Percentiles rank a stretch among this genome's conserved stretches.
phyloP scores from a whole-genome alignment of 495 filamentous ascomycete genomes.

The Penicillium malachiteum region DNA sequence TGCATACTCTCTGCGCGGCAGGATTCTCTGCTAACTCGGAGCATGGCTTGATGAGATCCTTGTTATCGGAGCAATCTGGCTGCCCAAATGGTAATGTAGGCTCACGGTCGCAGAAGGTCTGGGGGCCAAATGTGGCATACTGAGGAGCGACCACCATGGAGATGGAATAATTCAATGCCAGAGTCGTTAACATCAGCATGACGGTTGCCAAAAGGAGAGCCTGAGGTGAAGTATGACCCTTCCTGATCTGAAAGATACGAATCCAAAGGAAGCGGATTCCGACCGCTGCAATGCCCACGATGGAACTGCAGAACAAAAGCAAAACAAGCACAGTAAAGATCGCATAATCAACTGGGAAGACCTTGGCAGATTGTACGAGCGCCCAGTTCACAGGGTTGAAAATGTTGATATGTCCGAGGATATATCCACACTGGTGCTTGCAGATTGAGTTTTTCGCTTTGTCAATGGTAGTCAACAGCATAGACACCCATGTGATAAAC shows the following conservation, averaged over 20 bases:
- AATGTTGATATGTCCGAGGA: conserved; percentile 85
- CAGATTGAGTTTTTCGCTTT: conserved; percentile 94
- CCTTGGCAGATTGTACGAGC: conserved; percentile 74
- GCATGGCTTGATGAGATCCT: conserved; percentile 73
- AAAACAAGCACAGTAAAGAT: conserved; percentile 80
- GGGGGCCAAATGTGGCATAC: conserved; percentile 90
- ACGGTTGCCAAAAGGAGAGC: conserved; percentile 89
- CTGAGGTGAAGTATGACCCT: conserved; percentile 85
- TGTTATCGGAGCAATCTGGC: conserved; percentile 77
- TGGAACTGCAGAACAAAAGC: conserved; percentile 80
- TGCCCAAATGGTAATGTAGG: conserved; percentile 54
- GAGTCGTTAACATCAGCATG: conserved; percentile 80
- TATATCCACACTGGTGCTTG: conserved; percentile 87
- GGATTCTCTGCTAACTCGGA: conserved; percentile 64
- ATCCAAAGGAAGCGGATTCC: conserved; percentile 97
- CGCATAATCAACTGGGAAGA: conserved; percentile 90
- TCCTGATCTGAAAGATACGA: conserved; percentile 82
- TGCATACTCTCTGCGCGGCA: conserved; percentile 75
- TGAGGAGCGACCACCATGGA: conserved; percentile 91
- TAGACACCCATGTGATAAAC: conserved; percentile 78
- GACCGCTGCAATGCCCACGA: conserved; percentile 79
- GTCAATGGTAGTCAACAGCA: conserved; percentile 94
- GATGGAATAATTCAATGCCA: conserved; percentile 88
- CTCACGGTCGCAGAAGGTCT: conserved; percentile 81
- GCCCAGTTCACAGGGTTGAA: conserved; percentile 95